phyloP scores from a whole-genome alignment of 305 asterid species.

The Fraxinus paxiana region DNA sequence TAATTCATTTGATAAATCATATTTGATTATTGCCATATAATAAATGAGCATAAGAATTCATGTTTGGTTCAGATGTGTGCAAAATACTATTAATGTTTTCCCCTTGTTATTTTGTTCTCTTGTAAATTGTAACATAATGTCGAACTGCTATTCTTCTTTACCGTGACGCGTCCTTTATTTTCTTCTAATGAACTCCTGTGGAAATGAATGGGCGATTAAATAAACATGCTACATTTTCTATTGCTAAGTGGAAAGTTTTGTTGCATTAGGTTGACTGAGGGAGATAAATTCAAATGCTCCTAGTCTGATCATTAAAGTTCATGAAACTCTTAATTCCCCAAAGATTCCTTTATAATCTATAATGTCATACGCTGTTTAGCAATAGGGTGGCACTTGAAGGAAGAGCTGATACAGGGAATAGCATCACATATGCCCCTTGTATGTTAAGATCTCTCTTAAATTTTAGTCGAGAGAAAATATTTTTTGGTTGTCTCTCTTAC shows the following conservation, averaged over 20 bases:
- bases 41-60: not conserved
- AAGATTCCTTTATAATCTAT: not conserved
- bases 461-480: not conserved
- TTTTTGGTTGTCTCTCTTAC: not conserved
- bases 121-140: not conserved
- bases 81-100: not conserved
- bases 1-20: not conserved
- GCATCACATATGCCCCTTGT: not conserved
- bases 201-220: not conserved
- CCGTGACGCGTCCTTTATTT: not conserved
- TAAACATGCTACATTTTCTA: not conserved
- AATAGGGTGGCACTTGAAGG: slow-evolving; percentile 4
- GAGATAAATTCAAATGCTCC: not conserved
- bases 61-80: not conserved
- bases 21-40: not conserved
- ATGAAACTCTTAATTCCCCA: not conserved
- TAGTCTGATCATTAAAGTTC: not conserved
- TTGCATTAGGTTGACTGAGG: not conserved
- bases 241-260: not conserved
- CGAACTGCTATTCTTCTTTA: not conserved
- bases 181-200: not conserved
- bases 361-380: not conserved
- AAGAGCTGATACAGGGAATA: not conserved
- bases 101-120: not conserved
- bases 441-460: not conserved